These are phyloP conservation scores for Lasiodiplodia theobromae DNA, from an alignment of 2,329 filamentous ascomycete species.

Conservation along the genomic window DNA sequence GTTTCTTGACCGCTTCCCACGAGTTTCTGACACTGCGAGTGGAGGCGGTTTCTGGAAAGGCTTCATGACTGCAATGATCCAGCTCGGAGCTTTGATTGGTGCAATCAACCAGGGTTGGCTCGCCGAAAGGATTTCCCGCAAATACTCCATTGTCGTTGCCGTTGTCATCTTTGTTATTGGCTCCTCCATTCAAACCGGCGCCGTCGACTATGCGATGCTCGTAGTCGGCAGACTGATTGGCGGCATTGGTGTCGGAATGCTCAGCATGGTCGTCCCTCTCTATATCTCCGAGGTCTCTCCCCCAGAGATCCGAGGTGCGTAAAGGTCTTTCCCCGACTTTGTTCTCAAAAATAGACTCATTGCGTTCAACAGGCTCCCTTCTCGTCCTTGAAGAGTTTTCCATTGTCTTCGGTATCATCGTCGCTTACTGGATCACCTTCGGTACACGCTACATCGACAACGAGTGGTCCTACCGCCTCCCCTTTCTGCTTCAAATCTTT, in stretches of 20 bases:
- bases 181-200: slow-evolving; percentile 59
- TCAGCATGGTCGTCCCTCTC: slow-evolving; percentile 43
- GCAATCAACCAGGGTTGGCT: slow-evolving; percentile 52
- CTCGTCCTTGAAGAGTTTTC: slow-evolving; percentile 58
- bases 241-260: slow-evolving; percentile 56
- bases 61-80: slow-evolving; percentile 62
- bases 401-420: slow-evolving; percentile 57
- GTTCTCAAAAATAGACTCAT: too few relatives aligned
- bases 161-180: slow-evolving; percentile 61
- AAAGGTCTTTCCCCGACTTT: too few relatives aligned
- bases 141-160: slow-evolving; percentile 60
- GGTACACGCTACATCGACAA: slow-evolving; percentile 54
- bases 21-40: slow-evolving; percentile 49
- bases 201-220: slow-evolving; percentile 60
- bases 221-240: slow-evolving; percentile 59
- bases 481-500: slow-evolving; percentile 56
- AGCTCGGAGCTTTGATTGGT: slow-evolving; percentile 58
- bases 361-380: slow-evolving; percentile 42
- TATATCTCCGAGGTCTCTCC: slow-evolving; percentile 57
- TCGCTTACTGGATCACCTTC: slow-evolving; percentile 64
- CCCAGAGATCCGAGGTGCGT: slow-evolving; percentile 53
- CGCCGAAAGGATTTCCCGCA: slow-evolving; percentile 60
- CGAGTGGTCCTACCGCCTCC: slow-evolving; percentile 55
- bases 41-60: slow-evolving; percentile 56
- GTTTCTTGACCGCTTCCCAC: slow-evolving; percentile 55